A percentile compares a stretch with the other conserved stretches of the same genome.
These are phyloP conservation scores for Saturnispora serradocipensis DNA, from an alignment of 805 yeast genomes.

Conservation along the genomic window DNA sequence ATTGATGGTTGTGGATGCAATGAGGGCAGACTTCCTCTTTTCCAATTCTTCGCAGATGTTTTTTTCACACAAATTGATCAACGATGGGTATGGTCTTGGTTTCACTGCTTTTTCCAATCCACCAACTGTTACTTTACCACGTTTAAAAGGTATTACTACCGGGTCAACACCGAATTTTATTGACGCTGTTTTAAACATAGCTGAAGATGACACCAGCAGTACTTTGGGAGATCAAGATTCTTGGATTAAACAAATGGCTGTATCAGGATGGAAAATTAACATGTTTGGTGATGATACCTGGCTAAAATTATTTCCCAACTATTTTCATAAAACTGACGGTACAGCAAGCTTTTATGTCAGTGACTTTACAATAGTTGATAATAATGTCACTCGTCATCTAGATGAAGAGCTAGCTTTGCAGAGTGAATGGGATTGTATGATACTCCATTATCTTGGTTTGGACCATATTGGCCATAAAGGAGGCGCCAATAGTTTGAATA, in stretches of 20 bases:
- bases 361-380: constrained; percentile 90
- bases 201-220: constrained; percentile 74
- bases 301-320: constrained; percentile 76
- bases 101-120: constrained; percentile 90
- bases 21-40: constrained; percentile 81
- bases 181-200: constrained; percentile 89
- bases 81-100: constrained; percentile 66
- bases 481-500: constrained; percentile 73
- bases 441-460: constrained; percentile 84
- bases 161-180: constrained; percentile 92
- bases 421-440: constrained; percentile 69
- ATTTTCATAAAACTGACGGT: constrained; percentile 65
- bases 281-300: constrained; percentile 98
- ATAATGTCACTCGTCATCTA: constrained; percentile 84
- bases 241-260: constrained; percentile 66
- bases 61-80: constrained; percentile 56
- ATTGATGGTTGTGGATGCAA: constrained; percentile 85
- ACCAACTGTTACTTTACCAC: constrained; percentile 93
- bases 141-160: constrained; percentile 86
- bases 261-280: constrained; percentile 41
- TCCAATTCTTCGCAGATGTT: constrained; percentile 55
- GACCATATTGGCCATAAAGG: constrained; percentile 98
- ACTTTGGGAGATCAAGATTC: constrained; percentile 70
- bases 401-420: constrained; percentile 42
- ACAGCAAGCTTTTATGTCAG: constrained; percentile 91